A percentile compares a stretch with the other conserved stretches of the same genome.
phyloP scores from a whole-genome alignment of 441 rosid species.

The Theobroma grandiflorum region DNA sequence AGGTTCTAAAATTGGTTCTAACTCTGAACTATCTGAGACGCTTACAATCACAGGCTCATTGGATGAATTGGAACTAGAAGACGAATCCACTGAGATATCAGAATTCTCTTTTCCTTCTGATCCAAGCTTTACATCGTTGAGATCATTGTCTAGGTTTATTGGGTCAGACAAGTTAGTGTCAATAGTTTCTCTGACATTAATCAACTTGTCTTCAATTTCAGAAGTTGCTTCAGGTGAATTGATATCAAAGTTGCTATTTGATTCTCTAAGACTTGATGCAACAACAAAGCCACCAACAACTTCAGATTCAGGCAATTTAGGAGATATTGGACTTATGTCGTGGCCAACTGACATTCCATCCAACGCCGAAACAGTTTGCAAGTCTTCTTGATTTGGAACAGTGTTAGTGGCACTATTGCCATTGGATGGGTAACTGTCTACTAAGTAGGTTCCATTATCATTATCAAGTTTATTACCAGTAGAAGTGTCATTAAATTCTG shows the following conservation, averaged over 20 bases:
- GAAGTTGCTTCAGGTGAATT: slow-evolving; percentile 37
- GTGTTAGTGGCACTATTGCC: slow-evolving; percentile 36
- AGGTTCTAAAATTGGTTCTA: slow-evolving; percentile 45
- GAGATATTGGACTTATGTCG: slow-evolving; percentile 41
- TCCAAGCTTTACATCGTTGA: slow-evolving; percentile 36
- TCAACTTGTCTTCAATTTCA: slow-evolving; percentile 39
- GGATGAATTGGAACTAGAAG: slow-evolving; percentile 39
- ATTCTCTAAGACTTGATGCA: slow-evolving; percentile 33
- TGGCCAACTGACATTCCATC: slow-evolving; percentile 45
- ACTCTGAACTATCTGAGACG: slow-evolving; percentile 43
- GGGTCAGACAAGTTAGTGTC: slow-evolving; percentile 37
- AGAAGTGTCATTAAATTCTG: slow-evolving; percentile 46
- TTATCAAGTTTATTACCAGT: slow-evolving; percentile 42
- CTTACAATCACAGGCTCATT: slow-evolving; percentile 38
- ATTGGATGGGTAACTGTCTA: slow-evolving; percentile 33
- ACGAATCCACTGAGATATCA: slow-evolving; percentile 37
- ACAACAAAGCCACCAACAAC: slow-evolving; percentile 24
- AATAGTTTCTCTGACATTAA: slow-evolving; percentile 31
- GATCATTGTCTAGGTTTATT: slow-evolving; percentile 36
- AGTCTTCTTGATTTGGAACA: slow-evolving; percentile 38
- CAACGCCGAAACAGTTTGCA: slow-evolving; percentile 42
- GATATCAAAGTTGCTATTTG: slow-evolving; percentile 31
- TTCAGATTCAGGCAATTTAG: slow-evolving; percentile 47
- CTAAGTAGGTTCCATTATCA: slow-evolving; percentile 36
- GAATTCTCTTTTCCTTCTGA: slow-evolving; percentile 36